These are phyloP conservation scores for Chenopodium suecicum DNA, from an alignment of 148 eudicot genomes.

Conservation along the genomic window DNA sequence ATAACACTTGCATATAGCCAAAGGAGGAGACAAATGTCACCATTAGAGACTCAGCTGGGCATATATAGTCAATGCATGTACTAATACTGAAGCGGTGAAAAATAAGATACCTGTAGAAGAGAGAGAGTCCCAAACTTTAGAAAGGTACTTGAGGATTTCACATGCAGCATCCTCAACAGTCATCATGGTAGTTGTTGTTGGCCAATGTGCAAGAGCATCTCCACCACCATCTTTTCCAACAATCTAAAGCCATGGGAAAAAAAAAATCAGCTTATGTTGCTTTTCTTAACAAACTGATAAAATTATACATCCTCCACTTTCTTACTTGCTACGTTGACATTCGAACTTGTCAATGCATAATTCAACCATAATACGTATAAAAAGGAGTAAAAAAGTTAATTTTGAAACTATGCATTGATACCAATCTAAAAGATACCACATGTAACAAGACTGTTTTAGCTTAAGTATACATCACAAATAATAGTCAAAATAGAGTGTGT, in stretches of 20 bases:
- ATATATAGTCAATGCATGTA: not conserved
- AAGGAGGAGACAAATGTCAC: not conserved
- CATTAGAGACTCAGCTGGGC: not conserved
- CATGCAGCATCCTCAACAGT: conserved; percentile 85
- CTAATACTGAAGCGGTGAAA: conserved; percentile 2
- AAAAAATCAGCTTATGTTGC: not conserved
- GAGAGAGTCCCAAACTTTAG: conserved; percentile 81
- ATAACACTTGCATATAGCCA: not conserved
- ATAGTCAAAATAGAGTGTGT: too few species aligned
- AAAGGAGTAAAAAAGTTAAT: too few species aligned
- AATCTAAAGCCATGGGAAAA: conserved; percentile 39
- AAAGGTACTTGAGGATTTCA: conserved; percentile 84
- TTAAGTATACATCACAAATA: too few species aligned
- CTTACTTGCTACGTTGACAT: too few species aligned
- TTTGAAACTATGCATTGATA: too few species aligned
- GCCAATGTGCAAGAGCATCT: conserved; percentile 98
- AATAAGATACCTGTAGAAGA: conserved; percentile 68
- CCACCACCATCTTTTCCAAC: conserved; percentile 91
- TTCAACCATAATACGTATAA: too few species aligned
- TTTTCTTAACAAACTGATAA: not conserved
- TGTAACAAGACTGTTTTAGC: too few species aligned
- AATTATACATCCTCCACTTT: too few species aligned
- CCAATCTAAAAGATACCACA: too few species aligned
- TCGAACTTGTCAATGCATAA: too few species aligned
- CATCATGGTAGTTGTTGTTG: conserved; percentile 59